Conservation (phyloP, 2,329 filamentous ascomycete species). For the Plenodomus tracheiphilus region DNA sequence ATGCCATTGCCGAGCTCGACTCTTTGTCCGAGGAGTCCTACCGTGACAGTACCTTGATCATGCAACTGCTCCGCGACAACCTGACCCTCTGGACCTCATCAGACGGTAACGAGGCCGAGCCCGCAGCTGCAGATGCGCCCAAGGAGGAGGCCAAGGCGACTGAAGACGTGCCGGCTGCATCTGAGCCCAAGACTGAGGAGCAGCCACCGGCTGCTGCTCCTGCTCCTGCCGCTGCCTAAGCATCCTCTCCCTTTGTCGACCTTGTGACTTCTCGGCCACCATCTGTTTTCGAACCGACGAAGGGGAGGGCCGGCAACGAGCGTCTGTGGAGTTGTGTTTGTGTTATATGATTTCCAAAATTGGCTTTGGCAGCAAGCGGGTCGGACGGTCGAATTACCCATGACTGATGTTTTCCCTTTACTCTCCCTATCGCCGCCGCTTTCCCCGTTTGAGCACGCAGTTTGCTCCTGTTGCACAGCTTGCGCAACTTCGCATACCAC, state of each 20-base stretch:
- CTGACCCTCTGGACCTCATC: slow-evolving; percentile 97
- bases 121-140: slow-evolving; percentile 58
- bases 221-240: slow-evolving; percentile 39
- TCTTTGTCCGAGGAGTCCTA: slow-evolving; percentile 97
- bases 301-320: slow-evolving; percentile 42
- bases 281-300: slow-evolving; percentile 38
- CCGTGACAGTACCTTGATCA: slow-evolving; percentile 98
- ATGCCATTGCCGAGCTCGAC: slow-evolving; percentile 98
- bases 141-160: slow-evolving; percentile 66
- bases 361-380: slow-evolving; percentile 46
- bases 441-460: slow-evolving; percentile 27
- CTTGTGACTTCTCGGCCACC: slow-evolving; percentile 39
- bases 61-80: slow-evolving; percentile 98
- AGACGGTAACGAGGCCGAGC: slow-evolving; percentile 79
- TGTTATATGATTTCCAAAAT: slow-evolving; percentile 45
- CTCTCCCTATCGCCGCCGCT: slow-evolving; percentile 29
- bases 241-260: slow-evolving; percentile 34
- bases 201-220: slow-evolving; percentile 34
- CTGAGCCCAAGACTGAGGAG: slow-evolving; percentile 39
- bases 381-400: slow-evolving; percentile 45
- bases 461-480: slow-evolving; percentile 20
- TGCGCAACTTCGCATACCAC: slow-evolving; percentile 18
- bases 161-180: slow-evolving; percentile 51
- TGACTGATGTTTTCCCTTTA: slow-evolving; percentile 47
- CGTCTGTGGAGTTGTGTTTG: slow-evolving; percentile 45